Evolutionary conservation across 805 yeast species (phyloP).

Genomic region (Candida khao-thaluensis): DNA sequence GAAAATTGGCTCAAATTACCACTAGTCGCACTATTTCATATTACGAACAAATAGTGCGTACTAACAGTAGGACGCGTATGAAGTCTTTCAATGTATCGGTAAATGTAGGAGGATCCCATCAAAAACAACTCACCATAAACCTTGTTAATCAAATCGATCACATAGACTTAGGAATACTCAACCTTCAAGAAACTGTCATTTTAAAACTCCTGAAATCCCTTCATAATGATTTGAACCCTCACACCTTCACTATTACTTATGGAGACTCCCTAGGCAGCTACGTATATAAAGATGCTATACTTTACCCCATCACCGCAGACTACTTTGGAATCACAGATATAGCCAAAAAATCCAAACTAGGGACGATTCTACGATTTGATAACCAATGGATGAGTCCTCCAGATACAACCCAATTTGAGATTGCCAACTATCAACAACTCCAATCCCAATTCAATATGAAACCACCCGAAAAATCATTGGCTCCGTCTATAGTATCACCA

Average conservation of each 20-base stretch:
- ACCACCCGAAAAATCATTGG: slow-evolving; percentile 12
- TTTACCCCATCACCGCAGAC: slow-evolving; percentile 8
- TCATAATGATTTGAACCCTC: neutral
- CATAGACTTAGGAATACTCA: slow-evolving; percentile 11
- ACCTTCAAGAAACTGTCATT: slow-evolving; percentile 9
- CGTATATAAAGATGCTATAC: slow-evolving; percentile 15
- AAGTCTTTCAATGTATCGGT: slow-evolving; percentile 11
- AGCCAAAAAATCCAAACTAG: slow-evolving; percentile 7
- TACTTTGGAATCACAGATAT: slow-evolving; percentile 14
- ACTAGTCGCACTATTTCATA: too few species aligned
- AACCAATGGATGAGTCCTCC: neutral
- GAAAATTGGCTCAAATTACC: too few species aligned
- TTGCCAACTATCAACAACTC: slow-evolving; percentile 4
- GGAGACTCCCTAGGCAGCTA: slow-evolving; percentile 14
- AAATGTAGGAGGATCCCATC: slow-evolving; percentile 4
- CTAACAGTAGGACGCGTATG: too few species aligned
- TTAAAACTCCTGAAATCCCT: slow-evolving; percentile 11
- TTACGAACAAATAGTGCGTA: too few species aligned
- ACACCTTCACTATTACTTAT: slow-evolving; percentile 9
- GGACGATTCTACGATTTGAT: slow-evolving; percentile 4
- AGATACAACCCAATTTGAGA: slow-evolving; percentile 1
- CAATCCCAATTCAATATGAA: slow-evolving; percentile 17
- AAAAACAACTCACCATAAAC: slow-evolving; percentile 9
- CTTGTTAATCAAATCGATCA: neutral
- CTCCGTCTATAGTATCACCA: slow-evolving; percentile 11